Evolutionary conservation across 495 filamentous ascomycete genomes (phyloP).

Genomic region (Glonium stellatum): DNA sequence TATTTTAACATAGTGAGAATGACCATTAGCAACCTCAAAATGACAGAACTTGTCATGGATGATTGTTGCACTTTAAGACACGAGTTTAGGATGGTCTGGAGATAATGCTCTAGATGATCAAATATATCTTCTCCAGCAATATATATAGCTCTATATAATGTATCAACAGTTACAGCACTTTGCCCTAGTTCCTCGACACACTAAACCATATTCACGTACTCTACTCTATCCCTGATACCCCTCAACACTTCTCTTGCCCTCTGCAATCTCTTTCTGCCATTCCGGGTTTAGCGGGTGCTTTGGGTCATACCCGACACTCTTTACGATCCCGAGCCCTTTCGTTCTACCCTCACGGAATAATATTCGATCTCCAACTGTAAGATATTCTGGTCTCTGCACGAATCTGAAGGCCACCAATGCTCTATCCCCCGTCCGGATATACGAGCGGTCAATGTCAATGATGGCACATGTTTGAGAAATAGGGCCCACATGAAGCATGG

Average conservation of each 20-base stretch:
- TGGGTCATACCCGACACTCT: conserved; percentile 79
- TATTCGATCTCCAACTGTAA: conserved; percentile 79
- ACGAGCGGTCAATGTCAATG: conserved; percentile 94
- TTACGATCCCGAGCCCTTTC: conserved; percentile 93
- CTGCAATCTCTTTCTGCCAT: conserved; percentile 24
- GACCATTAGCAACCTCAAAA: too few species aligned
- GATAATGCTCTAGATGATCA: background rate
- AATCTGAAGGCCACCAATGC: conserved; percentile 91
- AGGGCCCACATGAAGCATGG: conserved; percentile 95
- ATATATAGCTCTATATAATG: too few species aligned
- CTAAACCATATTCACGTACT: too few species aligned
- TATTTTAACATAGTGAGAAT: too few species aligned
- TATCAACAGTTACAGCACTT: too few species aligned
- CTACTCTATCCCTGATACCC: background rate
- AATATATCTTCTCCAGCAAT: too few species aligned
- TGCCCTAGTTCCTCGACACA: too few species aligned
- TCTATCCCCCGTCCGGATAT: conserved; percentile 88
- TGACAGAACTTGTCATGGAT: too few species aligned
- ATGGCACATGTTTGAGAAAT: conserved; percentile 94
- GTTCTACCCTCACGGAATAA: conserved; percentile 93
- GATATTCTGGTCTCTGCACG: conserved; percentile 91
- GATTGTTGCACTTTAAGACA: too few species aligned
- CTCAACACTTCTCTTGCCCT: conserved; percentile 3
- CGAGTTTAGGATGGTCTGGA: too few species aligned
- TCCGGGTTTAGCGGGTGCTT: conserved; percentile 50